Conservation (phyloP, 305 asterid genomes). For the Galium porrigens region DNA sequence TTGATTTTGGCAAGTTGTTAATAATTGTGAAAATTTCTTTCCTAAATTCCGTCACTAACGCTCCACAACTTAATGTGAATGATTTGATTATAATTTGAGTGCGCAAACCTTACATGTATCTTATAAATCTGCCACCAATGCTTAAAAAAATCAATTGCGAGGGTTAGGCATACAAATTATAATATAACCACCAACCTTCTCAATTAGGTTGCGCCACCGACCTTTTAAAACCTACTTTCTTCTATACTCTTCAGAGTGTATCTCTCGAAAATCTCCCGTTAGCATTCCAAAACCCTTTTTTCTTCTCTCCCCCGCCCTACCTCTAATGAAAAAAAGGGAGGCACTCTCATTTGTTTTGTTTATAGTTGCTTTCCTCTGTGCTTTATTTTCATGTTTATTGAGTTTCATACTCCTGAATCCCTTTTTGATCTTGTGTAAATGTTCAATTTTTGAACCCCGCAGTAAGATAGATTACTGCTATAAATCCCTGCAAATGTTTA, state of each 20-base stretch:
- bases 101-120: no score
- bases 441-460: background rate
- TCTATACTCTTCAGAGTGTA: background rate
- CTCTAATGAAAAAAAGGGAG: background rate
- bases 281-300: background rate
- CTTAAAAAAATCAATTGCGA: no score
- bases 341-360: background rate
- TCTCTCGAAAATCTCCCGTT: background rate
- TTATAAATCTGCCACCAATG: no score
- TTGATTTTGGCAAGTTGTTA: background rate
- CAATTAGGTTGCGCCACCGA: no score
- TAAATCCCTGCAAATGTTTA: background rate
- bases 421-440: background rate
- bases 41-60: background rate
- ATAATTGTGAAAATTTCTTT: background rate
- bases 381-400: background rate
- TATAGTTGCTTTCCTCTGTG: background rate
- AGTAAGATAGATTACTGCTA: no score
- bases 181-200: no score
- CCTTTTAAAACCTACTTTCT: background rate
- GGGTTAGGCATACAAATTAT: no score
- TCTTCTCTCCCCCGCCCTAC: background rate
- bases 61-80: background rate
- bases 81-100: background rate
- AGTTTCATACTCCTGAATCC: background rate